Conservation (phyloP, 2,329 filamentous ascomycete genomes). For the Aurifilum marmelostoma region DNA sequence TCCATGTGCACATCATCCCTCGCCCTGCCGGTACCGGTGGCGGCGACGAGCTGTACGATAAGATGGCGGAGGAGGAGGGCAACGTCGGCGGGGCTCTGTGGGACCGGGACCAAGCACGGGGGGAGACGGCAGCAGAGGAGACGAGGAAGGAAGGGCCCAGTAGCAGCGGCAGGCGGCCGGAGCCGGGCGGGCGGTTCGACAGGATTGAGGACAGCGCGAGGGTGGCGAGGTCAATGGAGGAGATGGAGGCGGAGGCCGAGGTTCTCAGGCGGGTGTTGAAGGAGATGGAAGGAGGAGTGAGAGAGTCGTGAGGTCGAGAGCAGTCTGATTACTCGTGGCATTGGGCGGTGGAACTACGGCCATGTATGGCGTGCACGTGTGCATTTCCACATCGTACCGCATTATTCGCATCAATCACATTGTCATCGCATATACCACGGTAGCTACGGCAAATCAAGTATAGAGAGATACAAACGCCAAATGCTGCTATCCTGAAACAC, state of each 20-base stretch:
- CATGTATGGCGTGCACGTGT: too few species aligned
- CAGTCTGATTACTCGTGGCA: too few species aligned
- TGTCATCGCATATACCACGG: neutral
- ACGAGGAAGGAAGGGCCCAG: neutral
- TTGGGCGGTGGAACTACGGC: too few species aligned
- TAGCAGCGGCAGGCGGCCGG: constrained; percentile 37
- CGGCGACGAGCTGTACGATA: constrained; percentile 78
- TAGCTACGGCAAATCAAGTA: neutral
- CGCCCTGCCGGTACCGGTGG: constrained; percentile 49
- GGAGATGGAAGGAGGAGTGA: constrained; percentile 43
- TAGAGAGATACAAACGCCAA: neutral
- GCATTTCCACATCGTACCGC: neutral
- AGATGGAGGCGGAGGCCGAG: constrained; percentile 80
- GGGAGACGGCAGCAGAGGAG: constrained; percentile 32
- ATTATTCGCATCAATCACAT: neutral
- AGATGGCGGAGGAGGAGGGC: constrained; percentile 82
- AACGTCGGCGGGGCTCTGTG: constrained; percentile 75
- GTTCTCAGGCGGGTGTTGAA: constrained; percentile 59
- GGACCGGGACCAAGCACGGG: constrained; percentile 45
- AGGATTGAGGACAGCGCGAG: constrained; percentile 73
- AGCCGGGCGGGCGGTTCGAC: constrained; percentile 63
- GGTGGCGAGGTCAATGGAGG: constrained; percentile 66
- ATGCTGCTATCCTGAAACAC: neutral
- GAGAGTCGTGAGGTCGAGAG: too few species aligned
- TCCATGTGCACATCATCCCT: constrained; percentile 92